Evolutionary conservation across 352 stramenopile genomes (phyloP).

Genomic region (Phytophthora gonapodyides): DNA sequence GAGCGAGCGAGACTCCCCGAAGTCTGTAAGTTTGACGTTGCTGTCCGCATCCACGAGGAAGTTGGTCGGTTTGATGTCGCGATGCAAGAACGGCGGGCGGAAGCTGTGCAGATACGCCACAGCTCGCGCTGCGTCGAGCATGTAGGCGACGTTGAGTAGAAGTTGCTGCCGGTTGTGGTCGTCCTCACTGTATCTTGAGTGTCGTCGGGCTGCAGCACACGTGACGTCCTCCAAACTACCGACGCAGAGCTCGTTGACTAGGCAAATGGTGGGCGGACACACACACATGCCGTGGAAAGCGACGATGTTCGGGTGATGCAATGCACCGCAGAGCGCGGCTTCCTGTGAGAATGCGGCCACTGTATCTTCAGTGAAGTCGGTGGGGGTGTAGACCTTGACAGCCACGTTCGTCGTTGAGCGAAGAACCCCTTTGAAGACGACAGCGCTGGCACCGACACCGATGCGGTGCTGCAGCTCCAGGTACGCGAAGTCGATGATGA

Average conservation of each 20-base stretch:
- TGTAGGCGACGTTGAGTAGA: slow-evolving; percentile 61
- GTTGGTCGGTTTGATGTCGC: slow-evolving; percentile 79
- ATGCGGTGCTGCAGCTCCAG: slow-evolving; percentile 59
- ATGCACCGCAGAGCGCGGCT: slow-evolving; percentile 54
- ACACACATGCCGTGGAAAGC: slow-evolving; percentile 71
- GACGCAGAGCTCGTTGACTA: slow-evolving; percentile 72
- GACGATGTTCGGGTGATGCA: slow-evolving; percentile 70
- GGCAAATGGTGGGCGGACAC: slow-evolving; percentile 63
- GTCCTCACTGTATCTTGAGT: slow-evolving; percentile 24
- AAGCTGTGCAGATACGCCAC: slow-evolving; percentile 83
- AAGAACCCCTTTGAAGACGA: slow-evolving; percentile 57
- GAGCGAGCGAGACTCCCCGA: slow-evolving; percentile 65
- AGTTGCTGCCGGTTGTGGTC: slow-evolving; percentile 58
- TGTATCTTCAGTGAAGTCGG: slow-evolving; percentile 60
- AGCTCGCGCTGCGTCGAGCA: slow-evolving; percentile 66
- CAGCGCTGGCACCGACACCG: slow-evolving; percentile 49
- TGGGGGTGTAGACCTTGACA: slow-evolving; percentile 74
- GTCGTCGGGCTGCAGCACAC: slow-evolving; percentile 38
- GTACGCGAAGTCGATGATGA: slow-evolving; percentile 75
- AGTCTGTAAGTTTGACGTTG: slow-evolving; percentile 72
- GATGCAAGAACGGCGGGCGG: slow-evolving; percentile 69
- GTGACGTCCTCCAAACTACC: slow-evolving; percentile 64
- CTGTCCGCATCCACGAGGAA: slow-evolving; percentile 67
- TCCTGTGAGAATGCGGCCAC: slow-evolving; percentile 66
- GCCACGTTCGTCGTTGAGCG: slow-evolving; percentile 56